These are phyloP conservation scores for Termitomyces sp. DNA, from an alignment of 1,284 basidiomycete species.

Conservation along the genomic window DNA sequence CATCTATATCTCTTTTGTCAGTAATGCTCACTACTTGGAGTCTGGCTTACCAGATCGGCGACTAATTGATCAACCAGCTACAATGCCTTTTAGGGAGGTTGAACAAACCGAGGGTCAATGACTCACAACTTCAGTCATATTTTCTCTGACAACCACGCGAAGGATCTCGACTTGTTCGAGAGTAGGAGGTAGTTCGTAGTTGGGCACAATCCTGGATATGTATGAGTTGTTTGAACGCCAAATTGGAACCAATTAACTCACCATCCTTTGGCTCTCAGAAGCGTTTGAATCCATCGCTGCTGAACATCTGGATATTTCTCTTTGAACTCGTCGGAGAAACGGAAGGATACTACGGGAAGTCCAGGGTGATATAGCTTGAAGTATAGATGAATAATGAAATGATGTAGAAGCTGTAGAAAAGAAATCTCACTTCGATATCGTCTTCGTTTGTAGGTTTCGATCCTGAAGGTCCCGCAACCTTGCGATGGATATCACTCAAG, in stretches of 20 bases:
- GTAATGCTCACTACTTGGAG: background rate
- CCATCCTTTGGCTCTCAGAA: conserved; percentile 77
- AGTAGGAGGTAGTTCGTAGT: conserved; percentile 76
- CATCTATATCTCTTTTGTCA: conserved; percentile 31
- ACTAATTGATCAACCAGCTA: conserved; percentile 62
- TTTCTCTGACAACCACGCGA: conserved; percentile 83
- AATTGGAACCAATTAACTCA: conserved; percentile 21
- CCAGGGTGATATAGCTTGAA: conserved; percentile 66
- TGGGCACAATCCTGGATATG: conserved; percentile 73
- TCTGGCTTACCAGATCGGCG: conserved; percentile 48
- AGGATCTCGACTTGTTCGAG: conserved; percentile 73
- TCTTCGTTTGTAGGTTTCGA: conserved; percentile 30
- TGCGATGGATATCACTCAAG: conserved; percentile 64
- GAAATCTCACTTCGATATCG: conserved; percentile 46
- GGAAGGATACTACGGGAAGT: conserved; percentile 89
- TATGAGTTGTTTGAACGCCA: background rate
- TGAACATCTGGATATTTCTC: conserved; percentile 67
- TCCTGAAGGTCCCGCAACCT: background rate
- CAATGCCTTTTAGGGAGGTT: background rate
- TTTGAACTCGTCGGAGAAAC: conserved; percentile 79
- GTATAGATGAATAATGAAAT: background rate
- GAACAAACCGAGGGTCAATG: background rate
- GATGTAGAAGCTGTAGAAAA: background rate
- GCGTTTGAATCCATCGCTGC: conserved; percentile 87
- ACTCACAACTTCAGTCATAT: conserved; percentile 52